phyloP scores from a whole-genome alignment of 2,329 filamentous ascomycete genomes.

The Ophiocordyceps polyrhachis-furcata region DNA sequence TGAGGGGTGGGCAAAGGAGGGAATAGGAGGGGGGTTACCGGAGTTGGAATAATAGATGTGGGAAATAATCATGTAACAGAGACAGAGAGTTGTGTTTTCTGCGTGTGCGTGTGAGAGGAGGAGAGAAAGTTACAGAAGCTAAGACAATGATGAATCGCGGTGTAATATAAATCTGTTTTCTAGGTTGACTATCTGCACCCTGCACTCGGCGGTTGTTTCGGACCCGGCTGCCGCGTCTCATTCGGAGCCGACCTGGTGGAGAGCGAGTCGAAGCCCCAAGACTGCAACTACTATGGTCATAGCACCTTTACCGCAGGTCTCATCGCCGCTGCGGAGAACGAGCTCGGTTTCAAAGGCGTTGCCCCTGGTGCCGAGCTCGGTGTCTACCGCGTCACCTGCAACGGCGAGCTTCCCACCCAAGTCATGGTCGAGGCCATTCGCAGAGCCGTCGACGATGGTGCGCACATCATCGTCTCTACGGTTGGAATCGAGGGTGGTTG shows the following conservation, averaged over 20 bases:
- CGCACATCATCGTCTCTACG: slow-evolving; percentile 36
- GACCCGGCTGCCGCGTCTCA: slow-evolving; percentile 35
- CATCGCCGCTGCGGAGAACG: slow-evolving; percentile 34
- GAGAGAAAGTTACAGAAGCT: too few relatives aligned
- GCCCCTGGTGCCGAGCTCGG: slow-evolving; percentile 37
- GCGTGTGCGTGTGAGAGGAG: too few relatives aligned
- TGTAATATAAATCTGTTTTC: too few relatives aligned
- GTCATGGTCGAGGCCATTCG: slow-evolving; percentile 40
- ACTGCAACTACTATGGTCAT: slow-evolving; percentile 30
- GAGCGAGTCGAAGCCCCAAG: slow-evolving; percentile 29
- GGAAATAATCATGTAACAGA: too few relatives aligned
- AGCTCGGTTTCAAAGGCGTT: slow-evolving; percentile 34
- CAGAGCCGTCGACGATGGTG: slow-evolving; percentile 40
- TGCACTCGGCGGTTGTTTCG: slow-evolving; percentile 45
- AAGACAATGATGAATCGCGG: too few relatives aligned
- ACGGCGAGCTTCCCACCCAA: slow-evolving; percentile 30
- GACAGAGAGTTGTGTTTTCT: too few relatives aligned
- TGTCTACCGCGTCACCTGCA: slow-evolving; percentile 36
- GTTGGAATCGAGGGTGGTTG: slow-evolving; percentile 33
- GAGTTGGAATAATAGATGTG: too few relatives aligned
- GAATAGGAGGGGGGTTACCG: too few relatives aligned
- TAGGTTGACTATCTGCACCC: slow-evolving; percentile 44
- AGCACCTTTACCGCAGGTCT: slow-evolving; percentile 45
- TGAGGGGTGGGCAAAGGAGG: too few relatives aligned
- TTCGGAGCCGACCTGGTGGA: slow-evolving; percentile 35